Conservation (phyloP, 2,329 filamentous ascomycete species). For the Paramyrothecium sp. region DNA sequence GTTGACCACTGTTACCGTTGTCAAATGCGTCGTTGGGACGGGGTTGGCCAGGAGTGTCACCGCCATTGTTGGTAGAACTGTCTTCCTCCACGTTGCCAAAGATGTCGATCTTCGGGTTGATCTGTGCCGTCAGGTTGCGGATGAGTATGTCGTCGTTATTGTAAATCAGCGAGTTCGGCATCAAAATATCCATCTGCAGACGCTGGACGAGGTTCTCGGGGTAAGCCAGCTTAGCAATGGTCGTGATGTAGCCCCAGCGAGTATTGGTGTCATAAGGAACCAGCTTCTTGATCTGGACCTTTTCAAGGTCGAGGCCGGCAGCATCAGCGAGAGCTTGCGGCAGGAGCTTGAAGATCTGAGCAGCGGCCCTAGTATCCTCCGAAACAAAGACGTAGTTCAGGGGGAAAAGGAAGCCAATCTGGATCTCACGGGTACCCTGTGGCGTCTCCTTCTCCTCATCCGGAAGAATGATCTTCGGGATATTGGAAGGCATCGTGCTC, state of each 20-base stretch:
- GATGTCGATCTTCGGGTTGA: conserved; percentile 72
- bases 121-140: conserved; percentile 71
- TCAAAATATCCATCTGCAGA: conserved; percentile 67
- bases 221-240: conserved; percentile 67
- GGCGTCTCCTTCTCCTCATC: conserved; percentile 54
- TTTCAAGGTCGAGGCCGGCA: conserved; percentile 50
- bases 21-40: conserved; percentile 41
- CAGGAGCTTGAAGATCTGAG: conserved; percentile 81
- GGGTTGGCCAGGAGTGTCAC: conserved; percentile 32
- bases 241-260: conserved; percentile 76
- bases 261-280: conserved; percentile 72
- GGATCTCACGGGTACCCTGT: conserved; percentile 67
- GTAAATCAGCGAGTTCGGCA: conserved; percentile 73
- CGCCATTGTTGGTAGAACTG: conserved; percentile 25
- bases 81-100: conserved; percentile 34
- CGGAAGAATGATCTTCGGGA: conserved; percentile 77
- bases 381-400: conserved; percentile 86
- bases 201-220: conserved; percentile 67
- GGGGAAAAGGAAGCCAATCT: conserved; percentile 78
- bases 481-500: conserved; percentile 58
- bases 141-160: conserved; percentile 65
- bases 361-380: conserved; percentile 66
- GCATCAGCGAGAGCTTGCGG: conserved; percentile 69
- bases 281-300: conserved; percentile 69
- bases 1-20: conserved; percentile 40